Evolutionary conservation across 2,329 filamentous ascomycete species (phyloP).

Genomic region (Trichophyton schoenleinii): DNA sequence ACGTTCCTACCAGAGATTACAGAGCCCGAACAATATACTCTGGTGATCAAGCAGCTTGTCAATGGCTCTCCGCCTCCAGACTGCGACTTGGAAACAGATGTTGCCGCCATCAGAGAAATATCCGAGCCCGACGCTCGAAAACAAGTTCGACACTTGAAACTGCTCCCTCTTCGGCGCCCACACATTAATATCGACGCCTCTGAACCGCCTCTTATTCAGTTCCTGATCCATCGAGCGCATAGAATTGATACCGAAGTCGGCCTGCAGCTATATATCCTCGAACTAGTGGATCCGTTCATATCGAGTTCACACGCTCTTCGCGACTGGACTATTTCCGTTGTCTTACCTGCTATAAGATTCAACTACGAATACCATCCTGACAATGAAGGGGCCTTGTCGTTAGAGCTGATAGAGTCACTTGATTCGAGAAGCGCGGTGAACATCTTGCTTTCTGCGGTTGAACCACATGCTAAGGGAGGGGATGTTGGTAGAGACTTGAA

Average conservation of each 20-base stretch:
- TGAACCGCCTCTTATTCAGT: conserved; percentile 41
- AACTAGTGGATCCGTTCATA: conserved; percentile 47
- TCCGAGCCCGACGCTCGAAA: conserved; percentile 40
- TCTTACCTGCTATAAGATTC: conserved; percentile 47
- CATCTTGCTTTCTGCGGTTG: conserved; percentile 38
- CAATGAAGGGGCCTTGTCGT: conserved; percentile 30
- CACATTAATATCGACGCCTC: conserved; percentile 32
- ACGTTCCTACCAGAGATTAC: conserved; percentile 49
- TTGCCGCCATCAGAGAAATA: conserved; percentile 40
- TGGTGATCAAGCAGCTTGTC: conserved; percentile 37
- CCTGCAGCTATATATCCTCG: conserved; percentile 42
- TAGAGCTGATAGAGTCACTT: conserved; percentile 42
- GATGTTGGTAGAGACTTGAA: conserved; percentile 43
- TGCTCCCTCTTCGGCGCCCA: conserved; percentile 38
- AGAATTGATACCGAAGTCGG: conserved; percentile 48
- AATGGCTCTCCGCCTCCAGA: conserved; percentile 19
- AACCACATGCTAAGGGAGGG: conserved; percentile 23
- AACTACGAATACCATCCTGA: conserved; percentile 52
- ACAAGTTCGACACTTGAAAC: conserved; percentile 39
- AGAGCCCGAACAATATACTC: conserved; percentile 39
- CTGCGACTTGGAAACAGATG: conserved; percentile 15
- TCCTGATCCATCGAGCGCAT: conserved; percentile 48
- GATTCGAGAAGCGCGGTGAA: conserved; percentile 42
- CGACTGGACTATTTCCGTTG: conserved; percentile 48
- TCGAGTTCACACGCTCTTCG: conserved; percentile 39